These are phyloP conservation scores for Pseudopithomyces maydicus DNA, from an alignment of 2,329 filamentous ascomycete genomes.

Conservation along the genomic window DNA sequence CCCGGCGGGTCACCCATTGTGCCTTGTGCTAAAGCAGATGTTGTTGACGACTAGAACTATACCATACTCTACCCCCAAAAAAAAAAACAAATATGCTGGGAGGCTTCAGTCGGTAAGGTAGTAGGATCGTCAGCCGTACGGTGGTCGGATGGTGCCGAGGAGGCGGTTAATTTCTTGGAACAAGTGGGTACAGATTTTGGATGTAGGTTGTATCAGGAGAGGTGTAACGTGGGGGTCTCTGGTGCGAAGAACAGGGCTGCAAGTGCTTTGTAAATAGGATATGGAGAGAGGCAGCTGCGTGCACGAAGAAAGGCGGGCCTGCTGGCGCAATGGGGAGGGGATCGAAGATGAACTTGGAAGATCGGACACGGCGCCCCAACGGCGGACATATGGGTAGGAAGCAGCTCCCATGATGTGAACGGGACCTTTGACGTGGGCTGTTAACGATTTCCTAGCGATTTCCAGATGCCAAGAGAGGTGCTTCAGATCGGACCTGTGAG, in stretches of 20 bases:
- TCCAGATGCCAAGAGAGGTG: constrained; percentile 19
- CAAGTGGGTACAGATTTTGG: background rate
- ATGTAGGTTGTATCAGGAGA: background rate
- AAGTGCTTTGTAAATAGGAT: background rate
- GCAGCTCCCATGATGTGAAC: constrained; percentile 20
- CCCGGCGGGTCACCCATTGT: constrained; percentile 31
- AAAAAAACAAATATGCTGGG: constrained; percentile 18
- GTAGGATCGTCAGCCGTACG: constrained; percentile 1
- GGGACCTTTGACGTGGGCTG: constrained; percentile 12
- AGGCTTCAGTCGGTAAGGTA: constrained; percentile 1
- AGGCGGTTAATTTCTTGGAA: background rate
- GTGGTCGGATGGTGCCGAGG: background rate
- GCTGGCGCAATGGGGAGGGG: background rate
- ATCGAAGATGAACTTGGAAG: background rate
- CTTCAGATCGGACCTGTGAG: constrained; percentile 19
- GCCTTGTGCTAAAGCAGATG: constrained; percentile 1
- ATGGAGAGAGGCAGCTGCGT: background rate
- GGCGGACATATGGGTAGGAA: constrained; percentile 10
- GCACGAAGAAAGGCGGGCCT: background rate
- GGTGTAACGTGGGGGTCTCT: background rate
- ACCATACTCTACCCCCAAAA: constrained; percentile 11
- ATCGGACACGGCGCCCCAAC: constrained; percentile 7
- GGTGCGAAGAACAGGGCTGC: background rate
- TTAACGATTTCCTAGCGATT: constrained; percentile 22
- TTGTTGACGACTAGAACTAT: constrained; percentile 14